phyloP scores from a whole-genome alignment of 176 grass and related monocot genomes.

The Eragrostis nindensis region DNA sequence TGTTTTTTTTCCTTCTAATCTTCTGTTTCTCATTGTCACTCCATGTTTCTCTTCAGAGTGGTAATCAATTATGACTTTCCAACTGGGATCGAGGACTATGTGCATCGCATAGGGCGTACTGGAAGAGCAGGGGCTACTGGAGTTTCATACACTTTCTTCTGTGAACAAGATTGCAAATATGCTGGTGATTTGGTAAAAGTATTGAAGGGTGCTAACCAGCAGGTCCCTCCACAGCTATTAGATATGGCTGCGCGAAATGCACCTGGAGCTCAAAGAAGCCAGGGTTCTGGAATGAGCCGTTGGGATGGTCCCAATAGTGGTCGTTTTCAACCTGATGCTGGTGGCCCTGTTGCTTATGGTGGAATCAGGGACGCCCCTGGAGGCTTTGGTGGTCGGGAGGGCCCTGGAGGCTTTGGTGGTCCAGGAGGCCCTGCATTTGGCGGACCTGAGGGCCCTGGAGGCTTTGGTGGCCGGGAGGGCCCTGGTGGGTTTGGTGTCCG shows the following conservation, averaged over 20 bases:
- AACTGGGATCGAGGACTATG: slow-evolving; percentile 92
- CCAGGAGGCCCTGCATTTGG: too few relatives aligned
- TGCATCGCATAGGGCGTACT: slow-evolving; percentile 94
- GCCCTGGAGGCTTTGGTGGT: background rate
- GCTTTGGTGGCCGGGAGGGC: slow-evolving; percentile 26
- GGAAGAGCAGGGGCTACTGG: slow-evolving; percentile 94
- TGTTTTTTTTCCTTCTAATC: slow-evolving; percentile 25
- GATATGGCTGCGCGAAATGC: slow-evolving; percentile 72
- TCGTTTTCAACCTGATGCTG: slow-evolving; percentile 52
- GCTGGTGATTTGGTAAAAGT: slow-evolving; percentile 92
- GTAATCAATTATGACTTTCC: slow-evolving; percentile 99
- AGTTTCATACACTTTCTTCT: slow-evolving; percentile 87
- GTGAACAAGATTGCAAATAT: slow-evolving; percentile 88
- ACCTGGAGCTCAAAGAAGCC: slow-evolving; percentile 49
- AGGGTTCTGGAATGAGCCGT: slow-evolving; percentile 54
- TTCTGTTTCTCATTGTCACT: slow-evolving; percentile 28
- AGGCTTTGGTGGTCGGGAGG: slow-evolving; percentile 33
- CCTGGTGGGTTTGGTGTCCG: background rate
- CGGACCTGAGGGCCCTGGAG: slow-evolving; percentile 21
- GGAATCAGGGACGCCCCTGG: slow-evolving; percentile 61
- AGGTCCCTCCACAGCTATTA: slow-evolving; percentile 78
- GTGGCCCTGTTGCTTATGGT: slow-evolving; percentile 48
- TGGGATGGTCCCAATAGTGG: slow-evolving; percentile 54
- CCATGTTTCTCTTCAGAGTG: slow-evolving; percentile 59
- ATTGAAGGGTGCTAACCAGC: slow-evolving; percentile 90